phyloP scores from a whole-genome alignment of 257 asterid species.

The Salvia rosmarinus region DNA sequence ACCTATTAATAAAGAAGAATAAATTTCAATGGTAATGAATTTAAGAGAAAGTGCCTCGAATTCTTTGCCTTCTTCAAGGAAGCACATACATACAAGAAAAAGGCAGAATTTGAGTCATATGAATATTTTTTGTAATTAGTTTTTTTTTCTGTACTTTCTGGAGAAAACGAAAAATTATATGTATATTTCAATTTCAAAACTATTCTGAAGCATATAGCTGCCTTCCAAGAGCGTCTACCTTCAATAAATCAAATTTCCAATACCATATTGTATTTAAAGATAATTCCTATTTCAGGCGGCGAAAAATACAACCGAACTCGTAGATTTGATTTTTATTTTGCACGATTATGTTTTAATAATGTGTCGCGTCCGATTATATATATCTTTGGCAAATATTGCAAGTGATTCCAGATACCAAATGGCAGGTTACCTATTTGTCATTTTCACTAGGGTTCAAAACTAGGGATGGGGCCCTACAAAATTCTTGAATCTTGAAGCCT shows the following conservation, averaged over 20 bases:
- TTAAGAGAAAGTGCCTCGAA: neutral
- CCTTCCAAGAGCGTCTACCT: neutral
- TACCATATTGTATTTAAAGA: too few relatives aligned
- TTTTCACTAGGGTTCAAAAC: conserved; percentile 21
- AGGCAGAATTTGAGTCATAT: neutral
- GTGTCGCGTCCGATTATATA: neutral
- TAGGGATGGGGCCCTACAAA: conserved; percentile 15
- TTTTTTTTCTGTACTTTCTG: neutral
- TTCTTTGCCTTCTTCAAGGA: conserved; percentile 17
- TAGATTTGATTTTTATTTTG: too few relatives aligned
- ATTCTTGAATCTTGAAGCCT: conserved; percentile 42
- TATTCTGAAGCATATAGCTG: neutral
- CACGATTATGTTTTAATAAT: too few relatives aligned
- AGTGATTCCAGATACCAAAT: conserved; percentile 31
- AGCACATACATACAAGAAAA: neutral
- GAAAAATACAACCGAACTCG: too few relatives aligned
- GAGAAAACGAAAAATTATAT: neutral
- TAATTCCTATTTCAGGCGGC: too few relatives aligned
- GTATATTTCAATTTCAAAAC: neutral
- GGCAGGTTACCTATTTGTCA: conserved; percentile 34
- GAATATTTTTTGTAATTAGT: neutral
- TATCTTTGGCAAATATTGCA: conserved; percentile 22
- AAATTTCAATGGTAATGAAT: neutral
- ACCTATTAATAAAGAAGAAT: neutral
- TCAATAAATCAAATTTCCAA: neutral